A percentile compares a stretch with the other conserved stretches of the same genome.
These are phyloP conservation scores for Aureobasidium subglaciale DNA, from an alignment of 2,329 filamentous ascomycete species.

Conservation along the genomic window DNA sequence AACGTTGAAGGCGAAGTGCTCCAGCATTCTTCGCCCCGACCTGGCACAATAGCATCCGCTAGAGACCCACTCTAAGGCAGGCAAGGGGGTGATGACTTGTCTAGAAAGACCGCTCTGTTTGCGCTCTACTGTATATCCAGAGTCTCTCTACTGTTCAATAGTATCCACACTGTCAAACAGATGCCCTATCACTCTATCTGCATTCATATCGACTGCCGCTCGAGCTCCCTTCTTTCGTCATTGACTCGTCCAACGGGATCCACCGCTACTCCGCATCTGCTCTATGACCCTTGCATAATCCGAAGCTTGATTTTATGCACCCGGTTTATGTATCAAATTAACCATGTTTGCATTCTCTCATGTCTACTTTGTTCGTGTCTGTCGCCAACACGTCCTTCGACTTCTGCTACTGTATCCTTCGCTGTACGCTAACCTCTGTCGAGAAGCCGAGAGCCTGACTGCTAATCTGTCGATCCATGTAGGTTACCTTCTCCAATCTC, in stretches of 20 bases:
- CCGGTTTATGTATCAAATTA: not conserved
- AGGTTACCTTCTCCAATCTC: not conserved
- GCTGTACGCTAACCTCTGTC: not conserved
- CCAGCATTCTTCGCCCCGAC: slow-evolving; percentile 12
- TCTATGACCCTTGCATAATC: not conserved
- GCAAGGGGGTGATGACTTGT: not conserved
- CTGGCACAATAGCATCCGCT: slow-evolving; percentile 11
- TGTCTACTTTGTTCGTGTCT: slow-evolving; percentile 2
- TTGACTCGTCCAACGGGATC: not conserved
- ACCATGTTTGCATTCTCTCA: not conserved
- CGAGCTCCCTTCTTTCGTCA: slow-evolving; percentile 1
- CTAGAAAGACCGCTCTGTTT: not conserved
- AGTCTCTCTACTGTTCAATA: not conserved
- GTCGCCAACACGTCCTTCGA: not conserved
- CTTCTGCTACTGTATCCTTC: not conserved
- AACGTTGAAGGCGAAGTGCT: slow-evolving; percentile 14
- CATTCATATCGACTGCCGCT: not conserved
- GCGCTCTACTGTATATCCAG: not conserved
- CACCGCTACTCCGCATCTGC: not conserved
- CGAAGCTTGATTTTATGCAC: not conserved
- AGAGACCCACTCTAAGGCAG: not conserved
- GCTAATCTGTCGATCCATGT: not conserved
- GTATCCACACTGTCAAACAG: not conserved
- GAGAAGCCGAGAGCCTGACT: not conserved
- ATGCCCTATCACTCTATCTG: not conserved